These are phyloP conservation scores for Tricholoma flavovirens DNA, from an alignment of 768 basidiomycete species.

Conservation along the genomic window DNA sequence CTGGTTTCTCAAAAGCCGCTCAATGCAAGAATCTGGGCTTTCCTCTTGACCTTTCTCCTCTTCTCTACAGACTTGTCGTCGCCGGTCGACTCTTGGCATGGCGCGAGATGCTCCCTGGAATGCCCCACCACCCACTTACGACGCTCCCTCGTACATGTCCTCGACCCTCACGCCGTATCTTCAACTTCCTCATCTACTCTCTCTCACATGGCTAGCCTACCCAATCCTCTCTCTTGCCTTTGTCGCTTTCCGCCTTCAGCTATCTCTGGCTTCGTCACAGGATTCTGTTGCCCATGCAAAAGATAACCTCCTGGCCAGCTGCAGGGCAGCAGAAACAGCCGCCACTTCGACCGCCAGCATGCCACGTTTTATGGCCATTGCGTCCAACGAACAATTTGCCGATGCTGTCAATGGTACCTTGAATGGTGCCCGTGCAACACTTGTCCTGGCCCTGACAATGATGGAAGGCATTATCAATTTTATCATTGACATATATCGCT, in stretches of 20 bases:
- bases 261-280: conserved; percentile 67
- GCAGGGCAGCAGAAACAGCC: conserved; percentile 78
- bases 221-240: conserved; percentile 87
- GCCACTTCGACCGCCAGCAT: conserved; percentile 79
- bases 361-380: conserved; percentile 83
- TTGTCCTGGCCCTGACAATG: conserved; percentile 69
- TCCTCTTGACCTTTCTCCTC: conserved; percentile 15
- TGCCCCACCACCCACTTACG: conserved; percentile 54
- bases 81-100: conserved; percentile 41
- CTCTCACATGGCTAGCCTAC: conserved; percentile 87
- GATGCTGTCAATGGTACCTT: conserved; percentile 77
- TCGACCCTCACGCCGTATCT: conserved; percentile 74
- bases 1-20: conserved; percentile 10
- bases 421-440: conserved; percentile 65
- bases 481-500: conserved; percentile 87
- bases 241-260: conserved; percentile 75
- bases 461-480: conserved; percentile 91
- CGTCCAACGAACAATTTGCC: conserved; percentile 74
- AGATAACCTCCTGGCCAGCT: conserved; percentile 72
- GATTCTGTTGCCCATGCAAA: conserved; percentile 66
- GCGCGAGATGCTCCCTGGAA: conserved; percentile 28
- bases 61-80: conserved; percentile 24
- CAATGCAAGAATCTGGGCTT: conserved; percentile 3
- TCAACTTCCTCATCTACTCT: conserved; percentile 73
- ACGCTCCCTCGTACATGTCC: conserved; percentile 36